Evolutionary conservation across 495 filamentous ascomycete genomes (phyloP).

Genomic region (Arthonia radiata): DNA sequence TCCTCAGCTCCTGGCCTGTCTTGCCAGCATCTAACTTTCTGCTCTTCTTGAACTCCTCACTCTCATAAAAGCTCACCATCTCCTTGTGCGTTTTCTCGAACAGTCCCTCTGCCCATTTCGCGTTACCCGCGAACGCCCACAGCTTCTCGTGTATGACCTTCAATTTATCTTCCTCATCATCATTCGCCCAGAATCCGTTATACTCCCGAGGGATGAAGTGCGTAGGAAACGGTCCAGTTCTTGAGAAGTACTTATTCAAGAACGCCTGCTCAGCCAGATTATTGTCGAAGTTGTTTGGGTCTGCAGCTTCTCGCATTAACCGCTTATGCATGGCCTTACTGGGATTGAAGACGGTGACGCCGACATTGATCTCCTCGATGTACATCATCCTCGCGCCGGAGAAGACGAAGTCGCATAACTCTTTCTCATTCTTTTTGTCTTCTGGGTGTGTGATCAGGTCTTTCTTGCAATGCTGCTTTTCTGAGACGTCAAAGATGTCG

Average conservation of each 20-base stretch:
- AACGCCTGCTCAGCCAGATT: conserved; percentile 4
- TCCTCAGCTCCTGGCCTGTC: too few relatives aligned
- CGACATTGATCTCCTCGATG: conserved; percentile 4
- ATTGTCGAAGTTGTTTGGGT: conserved; percentile 2
- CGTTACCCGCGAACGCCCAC: conserved; percentile 1
- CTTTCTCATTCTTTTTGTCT: not conserved
- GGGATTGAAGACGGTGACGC: conserved; percentile 1
- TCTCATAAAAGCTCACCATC: conserved; percentile 2
- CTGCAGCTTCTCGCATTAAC: conserved; percentile 3
- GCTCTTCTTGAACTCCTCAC: conserved; percentile 1
- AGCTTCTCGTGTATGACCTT: conserved; percentile 4
- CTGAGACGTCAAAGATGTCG: conserved; percentile 1
- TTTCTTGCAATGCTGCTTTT: conserved; percentile 1
- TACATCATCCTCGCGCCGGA: conserved; percentile 2
- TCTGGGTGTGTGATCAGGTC: not conserved
- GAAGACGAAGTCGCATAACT: conserved; percentile 4
- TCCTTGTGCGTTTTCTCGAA: conserved; percentile 1
- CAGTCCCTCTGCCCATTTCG: conserved; percentile 1
- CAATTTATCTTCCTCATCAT: conserved; percentile 2
- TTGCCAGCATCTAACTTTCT: conserved; percentile 2
- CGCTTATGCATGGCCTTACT: conserved; percentile 1
- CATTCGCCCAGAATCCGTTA: conserved; percentile 1
- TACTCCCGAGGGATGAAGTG: conserved; percentile 1
- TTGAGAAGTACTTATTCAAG: conserved; percentile 3
- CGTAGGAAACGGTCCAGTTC: conserved; percentile 3